Evolutionary conservation across 2,329 filamentous ascomycete genomes (phyloP).

Genomic region (Claviceps arundinis): DNA sequence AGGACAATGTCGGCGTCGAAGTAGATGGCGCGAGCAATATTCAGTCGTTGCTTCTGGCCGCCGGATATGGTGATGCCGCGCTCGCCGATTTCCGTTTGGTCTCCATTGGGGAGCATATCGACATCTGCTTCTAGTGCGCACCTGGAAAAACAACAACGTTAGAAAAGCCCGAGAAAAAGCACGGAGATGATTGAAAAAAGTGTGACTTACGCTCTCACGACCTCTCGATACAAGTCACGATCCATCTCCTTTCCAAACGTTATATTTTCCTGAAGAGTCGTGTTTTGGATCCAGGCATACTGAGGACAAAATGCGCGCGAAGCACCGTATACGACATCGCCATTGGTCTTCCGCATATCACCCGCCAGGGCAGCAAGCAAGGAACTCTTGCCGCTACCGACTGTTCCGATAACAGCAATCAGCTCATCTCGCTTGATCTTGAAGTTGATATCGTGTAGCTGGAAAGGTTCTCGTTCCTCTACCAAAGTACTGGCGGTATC

Average conservation of each 20-base stretch:
- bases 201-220: constrained; percentile 54
- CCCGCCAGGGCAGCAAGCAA: constrained; percentile 79
- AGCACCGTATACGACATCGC: constrained; percentile 62
- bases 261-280: constrained; percentile 78
- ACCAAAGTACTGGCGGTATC: constrained; percentile 42
- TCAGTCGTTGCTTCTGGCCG: constrained; percentile 87
- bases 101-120: constrained; percentile 83
- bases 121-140: constrained; percentile 78
- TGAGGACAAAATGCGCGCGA: constrained; percentile 85
- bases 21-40: constrained; percentile 75
- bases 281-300: constrained; percentile 96
- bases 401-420: constrained; percentile 74
- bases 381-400: constrained; percentile 83
- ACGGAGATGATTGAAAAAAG: background rate
- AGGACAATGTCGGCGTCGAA: constrained; percentile 55
- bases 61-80: constrained; percentile 91
- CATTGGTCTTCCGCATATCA: constrained; percentile 77
- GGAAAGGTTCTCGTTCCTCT: constrained; percentile 55
- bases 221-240: constrained; percentile 64
- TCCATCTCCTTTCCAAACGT: constrained; percentile 73
- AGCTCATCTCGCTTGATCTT: constrained; percentile 61
- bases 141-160: constrained; percentile 17
- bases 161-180: background rate
- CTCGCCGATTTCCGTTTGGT: constrained; percentile 87
- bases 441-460: constrained; percentile 55